A percentile compares a stretch with the other conserved stretches of the same genome.
These are phyloP conservation scores for Kalanchoe fedtschenkoi DNA, from an alignment of 164 flowering plant genomes.

Conservation along the genomic window DNA sequence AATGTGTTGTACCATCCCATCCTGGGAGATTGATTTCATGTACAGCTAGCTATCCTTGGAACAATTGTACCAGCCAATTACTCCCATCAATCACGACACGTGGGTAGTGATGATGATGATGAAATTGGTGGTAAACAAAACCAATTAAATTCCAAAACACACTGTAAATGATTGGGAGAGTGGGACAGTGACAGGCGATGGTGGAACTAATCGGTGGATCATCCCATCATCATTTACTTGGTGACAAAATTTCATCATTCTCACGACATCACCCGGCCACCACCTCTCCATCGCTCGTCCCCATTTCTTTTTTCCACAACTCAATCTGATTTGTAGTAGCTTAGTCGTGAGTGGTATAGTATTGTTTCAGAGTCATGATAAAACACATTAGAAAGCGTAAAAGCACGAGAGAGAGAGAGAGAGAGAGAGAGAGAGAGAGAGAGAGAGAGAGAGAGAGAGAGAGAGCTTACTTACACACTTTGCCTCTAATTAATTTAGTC, in stretches of 20 bases:
- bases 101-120: neutral
- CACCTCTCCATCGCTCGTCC: neutral
- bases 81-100: neutral
- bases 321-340: no score
- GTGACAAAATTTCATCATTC: slow-evolving; percentile 4
- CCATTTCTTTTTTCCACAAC: neutral
- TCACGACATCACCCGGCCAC: neutral
- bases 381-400: no score
- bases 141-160: neutral
- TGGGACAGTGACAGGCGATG: slow-evolving; percentile 2
- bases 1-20: no score
- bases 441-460: no score
- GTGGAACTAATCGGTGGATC: slow-evolving; percentile 4
- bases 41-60: no score
- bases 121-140: neutral
- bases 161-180: neutral
- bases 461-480: no score
- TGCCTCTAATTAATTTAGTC: no score
- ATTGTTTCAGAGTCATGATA: no score
- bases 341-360: no score
- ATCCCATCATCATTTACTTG: slow-evolving; percentile 4
- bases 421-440: no score
- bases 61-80: neutral
- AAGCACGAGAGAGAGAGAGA: no score
- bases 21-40: no score